Percentiles rank a stretch among this genome's conserved stretches.
phyloP scores from a whole-genome alignment of 306 rosid genomes.

The Malus asiatica region DNA sequence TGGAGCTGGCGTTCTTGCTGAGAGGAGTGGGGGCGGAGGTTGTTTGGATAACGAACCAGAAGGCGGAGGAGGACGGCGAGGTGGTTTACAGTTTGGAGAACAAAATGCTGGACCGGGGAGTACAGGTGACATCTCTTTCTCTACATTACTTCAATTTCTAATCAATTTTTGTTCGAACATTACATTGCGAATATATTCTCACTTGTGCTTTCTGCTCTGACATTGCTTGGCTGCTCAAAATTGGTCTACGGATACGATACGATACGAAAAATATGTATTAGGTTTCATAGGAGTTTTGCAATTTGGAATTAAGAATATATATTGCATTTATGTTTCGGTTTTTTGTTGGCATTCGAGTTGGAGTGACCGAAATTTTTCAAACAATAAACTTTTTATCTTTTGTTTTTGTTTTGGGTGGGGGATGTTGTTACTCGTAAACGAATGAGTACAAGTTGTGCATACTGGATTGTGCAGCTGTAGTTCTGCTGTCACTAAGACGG shows the following conservation, averaged over 20 bases:
- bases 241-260: neutral
- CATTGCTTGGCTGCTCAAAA: neutral
- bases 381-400: neutral
- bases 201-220: neutral
- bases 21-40: conserved; percentile 69
- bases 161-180: neutral
- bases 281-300: neutral
- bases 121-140: conserved; percentile 35
- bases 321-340: neutral
- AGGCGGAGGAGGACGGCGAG: conserved; percentile 40
- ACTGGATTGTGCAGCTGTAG: neutral
- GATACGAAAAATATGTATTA: neutral
- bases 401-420: neutral
- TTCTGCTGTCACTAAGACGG: neutral
- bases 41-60: conserved; percentile 71
- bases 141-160: neutral
- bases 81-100: conserved; percentile 60
- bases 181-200: neutral
- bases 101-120: conserved; percentile 75
- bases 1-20: conserved; percentile 74
- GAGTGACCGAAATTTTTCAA: neutral
- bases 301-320: neutral
- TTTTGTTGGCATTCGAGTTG: too few species aligned
- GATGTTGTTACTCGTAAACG: neutral
- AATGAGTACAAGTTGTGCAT: neutral